phyloP scores from a whole-genome alignment of 768 basidiomycete genomes.

The Nidularia pulvinata region DNA sequence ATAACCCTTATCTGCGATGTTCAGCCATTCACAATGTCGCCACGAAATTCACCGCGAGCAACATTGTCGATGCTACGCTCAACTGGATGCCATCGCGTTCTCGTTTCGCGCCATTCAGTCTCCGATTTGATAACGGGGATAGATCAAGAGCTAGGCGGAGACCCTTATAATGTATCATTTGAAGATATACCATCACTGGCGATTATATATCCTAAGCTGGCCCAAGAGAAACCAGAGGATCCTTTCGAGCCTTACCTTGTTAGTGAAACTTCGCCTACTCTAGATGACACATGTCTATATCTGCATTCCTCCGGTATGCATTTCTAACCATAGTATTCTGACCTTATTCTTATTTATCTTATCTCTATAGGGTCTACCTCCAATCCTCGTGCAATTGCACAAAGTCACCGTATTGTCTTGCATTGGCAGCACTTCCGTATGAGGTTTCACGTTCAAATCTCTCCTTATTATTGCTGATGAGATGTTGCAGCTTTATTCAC shows the following conservation, averaged over 20 bases:
- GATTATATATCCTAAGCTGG: slow-evolving; percentile 26
- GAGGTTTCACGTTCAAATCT: slow-evolving; percentile 2
- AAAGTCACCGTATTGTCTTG: not conserved
- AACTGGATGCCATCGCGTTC: slow-evolving; percentile 26
- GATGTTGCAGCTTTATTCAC: too few species aligned
- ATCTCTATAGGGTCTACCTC: slow-evolving; percentile 11
- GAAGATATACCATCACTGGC: slow-evolving; percentile 13
- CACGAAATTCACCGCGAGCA: slow-evolving; percentile 21
- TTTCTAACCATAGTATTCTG: slow-evolving; percentile 28
- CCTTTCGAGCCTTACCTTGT: slow-evolving; percentile 9
- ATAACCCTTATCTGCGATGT: not conserved
- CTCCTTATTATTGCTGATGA: not conserved
- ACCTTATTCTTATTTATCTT: slow-evolving; percentile 12
- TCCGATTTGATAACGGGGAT: slow-evolving; percentile 10
- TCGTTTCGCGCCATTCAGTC: slow-evolving; percentile 20
- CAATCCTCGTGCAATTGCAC: slow-evolving; percentile 14
- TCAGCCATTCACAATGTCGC: slow-evolving; percentile 29
- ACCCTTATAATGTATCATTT: slow-evolving; percentile 1
- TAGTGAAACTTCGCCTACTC: not conserved
- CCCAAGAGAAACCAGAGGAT: slow-evolving; percentile 12
- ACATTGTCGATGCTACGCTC: slow-evolving; percentile 22
- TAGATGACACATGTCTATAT: slow-evolving; percentile 17
- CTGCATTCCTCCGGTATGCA: slow-evolving; percentile 40
- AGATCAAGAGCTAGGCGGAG: slow-evolving; percentile 7
- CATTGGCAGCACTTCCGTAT: not conserved